Evolutionary conservation across 2,329 filamentous ascomycete species (phyloP), one percentile per base, ranked within the genome.

Genomic region (Exophiala phaeomuriformis): DNA sequence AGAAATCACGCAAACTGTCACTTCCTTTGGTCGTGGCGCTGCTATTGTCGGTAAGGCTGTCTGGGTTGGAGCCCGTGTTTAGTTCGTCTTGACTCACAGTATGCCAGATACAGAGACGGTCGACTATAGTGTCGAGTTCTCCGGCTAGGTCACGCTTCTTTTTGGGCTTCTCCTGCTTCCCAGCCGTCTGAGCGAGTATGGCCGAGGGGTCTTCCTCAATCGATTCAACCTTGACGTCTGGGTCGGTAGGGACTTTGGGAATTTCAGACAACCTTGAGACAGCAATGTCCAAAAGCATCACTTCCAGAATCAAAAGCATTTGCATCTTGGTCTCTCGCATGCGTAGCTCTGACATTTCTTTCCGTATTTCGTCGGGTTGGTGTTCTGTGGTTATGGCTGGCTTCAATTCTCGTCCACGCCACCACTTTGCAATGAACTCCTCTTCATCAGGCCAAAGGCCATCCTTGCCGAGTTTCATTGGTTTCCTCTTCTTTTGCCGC

Each of bases 81-180:
- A 63, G 57, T 31, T 73, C 72, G 30, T 70, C 70, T 35, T 68
- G 64, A 52, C 66, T 70, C 46, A 77, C 71, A 29, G 73, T 69
- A 61, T 77, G 73, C 75, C 75, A 77, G 49, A 77, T 77, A 55
- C 74, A 75, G 29, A 77, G 64, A 50, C 74, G 67, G 53, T 77
- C 75, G 10, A 76, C 63, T 29, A 76, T 68, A 1, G 76, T 65
- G 51, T 77, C 75, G 12, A 77, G 66, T 28, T 75, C 65, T 3
- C 70, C 65, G 41, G 67, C 64, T 33, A 76, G 58, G 61, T 76
- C 69, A 45, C 72, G 71, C 5, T 63, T 58, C 52, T 72, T 75
- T 56, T 72, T 74, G 56, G 36, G 50, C 12, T 55, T 47, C 9
- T 60, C 61, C 28, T 33, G 51, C 12, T 55, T 47, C 9, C 60